Conservation (phyloP, 2,329 filamentous ascomycete genomes). For the Trichoderma lentiforme region DNA sequence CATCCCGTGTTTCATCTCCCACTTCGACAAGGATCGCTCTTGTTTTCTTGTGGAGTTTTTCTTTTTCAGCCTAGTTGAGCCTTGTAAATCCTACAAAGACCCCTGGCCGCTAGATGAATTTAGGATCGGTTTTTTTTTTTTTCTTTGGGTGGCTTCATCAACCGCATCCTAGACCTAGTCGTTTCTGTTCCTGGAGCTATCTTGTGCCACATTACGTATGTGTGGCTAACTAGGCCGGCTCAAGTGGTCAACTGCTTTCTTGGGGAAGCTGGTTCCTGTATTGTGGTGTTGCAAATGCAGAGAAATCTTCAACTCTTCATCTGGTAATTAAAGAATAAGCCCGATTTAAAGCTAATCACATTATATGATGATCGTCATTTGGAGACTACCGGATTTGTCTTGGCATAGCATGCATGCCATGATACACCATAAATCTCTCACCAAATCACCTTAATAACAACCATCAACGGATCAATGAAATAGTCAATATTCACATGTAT, state of each 20-base stretch:
- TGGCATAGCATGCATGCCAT: background rate
- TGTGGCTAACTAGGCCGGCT: background rate
- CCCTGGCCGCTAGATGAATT: background rate
- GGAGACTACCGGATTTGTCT: background rate
- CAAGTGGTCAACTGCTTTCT: background rate
- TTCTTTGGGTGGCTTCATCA: background rate
- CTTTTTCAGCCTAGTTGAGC: background rate
- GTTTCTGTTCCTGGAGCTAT: background rate
- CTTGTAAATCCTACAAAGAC: background rate
- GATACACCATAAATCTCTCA: background rate
- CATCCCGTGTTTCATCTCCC: background rate
- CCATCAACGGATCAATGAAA: background rate
- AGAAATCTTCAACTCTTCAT: background rate
- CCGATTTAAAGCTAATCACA: background rate
- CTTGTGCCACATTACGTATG: slow-evolving; percentile 2
- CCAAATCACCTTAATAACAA: background rate
- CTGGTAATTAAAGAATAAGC: background rate
- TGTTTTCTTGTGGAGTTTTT: background rate
- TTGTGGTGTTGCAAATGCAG: background rate
- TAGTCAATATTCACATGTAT: background rate
- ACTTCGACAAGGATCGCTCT: background rate
- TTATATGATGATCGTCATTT: background rate
- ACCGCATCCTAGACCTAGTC: background rate
- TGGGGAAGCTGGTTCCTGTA: background rate
- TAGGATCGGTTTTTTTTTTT: background rate